A percentile compares a stretch with the other conserved stretches of the same genome.
These are phyloP conservation scores for Beauveria rudraprayagi DNA, from an alignment of 2,329 filamentous ascomycete species.

Conservation along the genomic window DNA sequence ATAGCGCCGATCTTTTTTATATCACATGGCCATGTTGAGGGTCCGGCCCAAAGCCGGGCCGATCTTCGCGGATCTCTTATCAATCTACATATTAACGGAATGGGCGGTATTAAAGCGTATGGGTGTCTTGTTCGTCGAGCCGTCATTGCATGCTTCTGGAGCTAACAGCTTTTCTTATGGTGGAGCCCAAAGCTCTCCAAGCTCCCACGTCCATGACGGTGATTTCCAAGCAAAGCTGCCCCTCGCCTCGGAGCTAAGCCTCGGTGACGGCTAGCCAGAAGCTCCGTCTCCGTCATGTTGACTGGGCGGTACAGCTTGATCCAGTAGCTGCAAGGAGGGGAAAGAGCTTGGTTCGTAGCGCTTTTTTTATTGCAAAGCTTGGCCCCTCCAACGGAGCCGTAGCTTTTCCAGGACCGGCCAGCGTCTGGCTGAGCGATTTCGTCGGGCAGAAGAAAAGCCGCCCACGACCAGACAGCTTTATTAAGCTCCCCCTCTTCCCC, in stretches of 20 bases:
- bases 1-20: too few species aligned
- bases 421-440: neutral
- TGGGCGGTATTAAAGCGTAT: too few species aligned
- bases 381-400: neutral
- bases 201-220: neutral
- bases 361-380: neutral
- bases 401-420: neutral
- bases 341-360: too few species aligned
- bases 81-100: too few species aligned
- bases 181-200: constrained; percentile 3
- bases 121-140: neutral
- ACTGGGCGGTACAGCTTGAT: neutral
- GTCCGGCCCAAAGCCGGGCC: too few species aligned
- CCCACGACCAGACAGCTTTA: constrained; percentile 6
- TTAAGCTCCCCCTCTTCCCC: constrained; percentile 5
- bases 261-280: neutral
- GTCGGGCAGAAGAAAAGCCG: neutral
- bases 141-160: neutral
- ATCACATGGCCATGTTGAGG: too few species aligned
- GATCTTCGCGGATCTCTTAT: too few species aligned
- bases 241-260: constrained; percentile 11
- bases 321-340: too few species aligned
- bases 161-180: neutral
- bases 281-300: constrained; percentile 1
- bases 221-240: neutral